phyloP scores from a whole-genome alignment of 495 filamentous ascomycete species.

The Lasiosphaeris hirsuta region DNA sequence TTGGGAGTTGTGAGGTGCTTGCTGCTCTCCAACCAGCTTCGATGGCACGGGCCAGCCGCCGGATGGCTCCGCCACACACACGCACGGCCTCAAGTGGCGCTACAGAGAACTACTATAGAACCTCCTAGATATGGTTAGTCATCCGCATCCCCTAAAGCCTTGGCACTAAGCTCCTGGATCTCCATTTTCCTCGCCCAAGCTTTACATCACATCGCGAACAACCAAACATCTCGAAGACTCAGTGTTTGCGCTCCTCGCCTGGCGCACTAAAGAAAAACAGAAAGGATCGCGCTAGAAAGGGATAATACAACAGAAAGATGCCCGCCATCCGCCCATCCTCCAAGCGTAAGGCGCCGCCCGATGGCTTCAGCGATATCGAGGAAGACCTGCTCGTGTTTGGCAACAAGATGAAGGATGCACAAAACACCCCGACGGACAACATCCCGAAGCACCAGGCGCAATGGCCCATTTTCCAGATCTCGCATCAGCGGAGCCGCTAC shows the following conservation, averaged over 20 bases:
- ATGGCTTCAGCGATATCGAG: conserved; percentile 94
- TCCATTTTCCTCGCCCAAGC: no score
- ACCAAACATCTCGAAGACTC: no score
- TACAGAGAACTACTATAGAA: no score
- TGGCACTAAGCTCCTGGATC: no score
- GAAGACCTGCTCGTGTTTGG: conserved; percentile 92
- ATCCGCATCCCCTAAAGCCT: no score
- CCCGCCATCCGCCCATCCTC: conserved; percentile 75
- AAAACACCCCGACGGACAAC: conserved; percentile 60
- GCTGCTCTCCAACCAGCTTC: neutral
- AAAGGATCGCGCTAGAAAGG: conserved; percentile 8
- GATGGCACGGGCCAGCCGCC: conserved; percentile 5
- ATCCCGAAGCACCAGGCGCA: conserved; percentile 74
- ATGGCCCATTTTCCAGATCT: conserved; percentile 98
- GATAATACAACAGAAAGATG: conserved; percentile 52
- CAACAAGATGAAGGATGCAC: conserved; percentile 99
- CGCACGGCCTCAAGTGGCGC: no score
- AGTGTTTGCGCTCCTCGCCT: neutral
- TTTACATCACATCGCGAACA: no score
- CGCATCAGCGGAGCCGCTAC: conserved; percentile 87
- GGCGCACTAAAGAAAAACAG: neutral
- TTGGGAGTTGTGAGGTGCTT: neutral
- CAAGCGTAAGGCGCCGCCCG: conserved; percentile 86
- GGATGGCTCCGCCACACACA: no score
- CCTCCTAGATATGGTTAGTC: no score